A percentile compares a stretch with the other conserved stretches of the same genome.
Conservation (phyloP, 176 grass and related monocot species). For the Oryza longistaminata region DNA sequence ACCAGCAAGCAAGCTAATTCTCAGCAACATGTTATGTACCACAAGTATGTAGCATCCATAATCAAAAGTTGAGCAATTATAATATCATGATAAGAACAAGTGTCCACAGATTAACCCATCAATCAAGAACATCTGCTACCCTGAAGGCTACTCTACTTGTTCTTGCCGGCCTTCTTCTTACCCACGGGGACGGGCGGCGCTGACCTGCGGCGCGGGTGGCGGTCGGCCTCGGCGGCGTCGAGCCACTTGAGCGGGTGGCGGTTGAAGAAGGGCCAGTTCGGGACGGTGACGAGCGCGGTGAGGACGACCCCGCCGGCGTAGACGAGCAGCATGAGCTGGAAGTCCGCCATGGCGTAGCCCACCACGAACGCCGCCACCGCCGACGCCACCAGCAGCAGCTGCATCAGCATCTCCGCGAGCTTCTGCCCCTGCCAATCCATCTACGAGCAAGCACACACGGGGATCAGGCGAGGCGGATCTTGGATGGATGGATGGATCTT, state of each 20-base stretch:
- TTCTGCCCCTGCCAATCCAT: slow-evolving; percentile 99
- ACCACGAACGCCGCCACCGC: slow-evolving; percentile 56
- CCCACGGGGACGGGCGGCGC: background rate
- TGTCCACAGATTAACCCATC: background rate
- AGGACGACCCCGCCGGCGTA: slow-evolving; percentile 86
- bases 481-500: background rate
- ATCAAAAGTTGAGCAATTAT: slow-evolving; percentile 14
- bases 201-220: slow-evolving; percentile 75
- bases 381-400: slow-evolving; percentile 68
- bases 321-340: slow-evolving; percentile 78
- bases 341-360: slow-evolving; percentile 68
- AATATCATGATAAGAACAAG: slow-evolving; percentile 8
- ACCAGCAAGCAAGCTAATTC: background rate
- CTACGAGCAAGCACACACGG: background rate
- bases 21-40: background rate
- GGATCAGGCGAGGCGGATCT: slow-evolving; percentile 28
- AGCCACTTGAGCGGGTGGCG: slow-evolving; percentile 83
- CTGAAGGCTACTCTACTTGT: slow-evolving; percentile 44
- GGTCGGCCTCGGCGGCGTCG: slow-evolving; percentile 62
- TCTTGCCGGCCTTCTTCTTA: slow-evolving; percentile 88
- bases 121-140: background rate
- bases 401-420: slow-evolving; percentile 88
- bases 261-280: slow-evolving; percentile 89
- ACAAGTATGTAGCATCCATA: slow-evolving; percentile 18
- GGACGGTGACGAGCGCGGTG: slow-evolving; percentile 76